Evolutionary conservation across 805 yeast species (phyloP).

Genomic region (Pichia membranifaciens): DNA sequence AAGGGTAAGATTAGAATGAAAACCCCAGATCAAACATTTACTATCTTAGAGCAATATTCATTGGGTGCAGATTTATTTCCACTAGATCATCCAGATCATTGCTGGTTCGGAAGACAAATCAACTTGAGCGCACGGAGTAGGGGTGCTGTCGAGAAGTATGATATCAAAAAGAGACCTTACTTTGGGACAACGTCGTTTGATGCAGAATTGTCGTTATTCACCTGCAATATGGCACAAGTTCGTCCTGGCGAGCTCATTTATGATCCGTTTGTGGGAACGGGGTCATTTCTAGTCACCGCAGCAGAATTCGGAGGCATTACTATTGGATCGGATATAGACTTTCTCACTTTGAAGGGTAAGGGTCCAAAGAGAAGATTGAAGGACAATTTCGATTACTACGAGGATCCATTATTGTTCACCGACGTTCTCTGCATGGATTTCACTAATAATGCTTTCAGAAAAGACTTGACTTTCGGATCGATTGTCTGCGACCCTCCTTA

Average conservation of each 20-base stretch:
- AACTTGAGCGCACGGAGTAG: slow-evolving; percentile 52
- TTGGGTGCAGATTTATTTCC: slow-evolving; percentile 35
- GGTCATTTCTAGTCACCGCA: slow-evolving; percentile 86
- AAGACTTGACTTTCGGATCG: slow-evolving; percentile 58
- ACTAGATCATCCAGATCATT: slow-evolving; percentile 41
- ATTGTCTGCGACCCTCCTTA: slow-evolving; percentile 97
- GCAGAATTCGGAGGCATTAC: slow-evolving; percentile 77
- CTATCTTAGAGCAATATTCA: slow-evolving; percentile 68
- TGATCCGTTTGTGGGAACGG: slow-evolving; percentile 97
- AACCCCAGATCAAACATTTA: slow-evolving; percentile 62
- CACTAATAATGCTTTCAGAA: slow-evolving; percentile 79
- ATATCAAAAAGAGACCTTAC: slow-evolving; percentile 73
- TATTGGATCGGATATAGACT: slow-evolving; percentile 88
- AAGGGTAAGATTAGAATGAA: slow-evolving; percentile 77
- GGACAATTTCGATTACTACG: slow-evolving; percentile 74
- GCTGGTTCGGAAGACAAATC: slow-evolving; percentile 76
- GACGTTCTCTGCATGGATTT: slow-evolving; percentile 91
- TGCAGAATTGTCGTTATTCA: slow-evolving; percentile 81
- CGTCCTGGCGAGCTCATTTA: slow-evolving; percentile 60
- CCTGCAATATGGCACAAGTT: slow-evolving; percentile 82
- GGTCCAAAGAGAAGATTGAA: slow-evolving; percentile 22
- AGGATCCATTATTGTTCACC: slow-evolving; percentile 48
- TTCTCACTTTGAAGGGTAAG: slow-evolving; percentile 69
- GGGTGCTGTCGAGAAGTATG: slow-evolving; percentile 69
- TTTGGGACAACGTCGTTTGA: slow-evolving; percentile 97